Evolutionary conservation across 345 rosid species (phyloP).

Genomic region (Rhodomyrtus tomentosa): DNA sequence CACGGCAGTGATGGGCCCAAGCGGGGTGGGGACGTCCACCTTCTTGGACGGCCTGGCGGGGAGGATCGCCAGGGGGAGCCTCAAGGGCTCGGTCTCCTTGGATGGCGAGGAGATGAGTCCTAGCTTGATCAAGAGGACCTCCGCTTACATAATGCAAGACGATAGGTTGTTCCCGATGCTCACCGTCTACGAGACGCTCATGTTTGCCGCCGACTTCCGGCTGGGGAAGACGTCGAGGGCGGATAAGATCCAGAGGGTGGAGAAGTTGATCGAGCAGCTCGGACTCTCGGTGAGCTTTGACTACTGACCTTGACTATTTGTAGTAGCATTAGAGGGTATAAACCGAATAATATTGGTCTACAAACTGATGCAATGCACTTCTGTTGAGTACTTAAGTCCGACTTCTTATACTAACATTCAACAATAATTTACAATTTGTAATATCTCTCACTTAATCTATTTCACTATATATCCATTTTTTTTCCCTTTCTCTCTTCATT

Average conservation of each 20-base stretch:
- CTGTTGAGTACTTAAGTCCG: neutral
- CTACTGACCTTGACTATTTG: neutral
- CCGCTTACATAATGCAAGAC: conserved; percentile 67
- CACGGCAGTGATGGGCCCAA: conserved; percentile 67
- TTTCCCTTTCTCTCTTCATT: neutral
- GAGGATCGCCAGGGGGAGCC: conserved; percentile 49
- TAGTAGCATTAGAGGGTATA: neutral
- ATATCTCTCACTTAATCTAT: neutral
- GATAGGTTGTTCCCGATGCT: conserved; percentile 58
- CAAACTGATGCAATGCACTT: neutral
- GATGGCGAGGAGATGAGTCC: conserved; percentile 38
- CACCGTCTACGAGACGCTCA: conserved; percentile 39
- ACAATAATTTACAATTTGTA: no score
- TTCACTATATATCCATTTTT: neutral
- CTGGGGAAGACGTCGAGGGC: conserved; percentile 19
- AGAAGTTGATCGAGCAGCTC: conserved; percentile 35
- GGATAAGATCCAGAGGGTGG: conserved; percentile 39
- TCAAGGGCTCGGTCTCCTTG: conserved; percentile 39
- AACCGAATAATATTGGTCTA: neutral
- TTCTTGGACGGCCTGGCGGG: conserved; percentile 49
- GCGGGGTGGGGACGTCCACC: conserved; percentile 67
- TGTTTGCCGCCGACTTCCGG: conserved; percentile 55
- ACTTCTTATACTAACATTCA: neutral
- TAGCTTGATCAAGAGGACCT: conserved; percentile 48
- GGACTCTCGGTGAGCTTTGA: conserved; percentile 21